Base-by-base conservation (phyloP, 768 basidiomycete species). In the Podaxis sp. region DNA sequence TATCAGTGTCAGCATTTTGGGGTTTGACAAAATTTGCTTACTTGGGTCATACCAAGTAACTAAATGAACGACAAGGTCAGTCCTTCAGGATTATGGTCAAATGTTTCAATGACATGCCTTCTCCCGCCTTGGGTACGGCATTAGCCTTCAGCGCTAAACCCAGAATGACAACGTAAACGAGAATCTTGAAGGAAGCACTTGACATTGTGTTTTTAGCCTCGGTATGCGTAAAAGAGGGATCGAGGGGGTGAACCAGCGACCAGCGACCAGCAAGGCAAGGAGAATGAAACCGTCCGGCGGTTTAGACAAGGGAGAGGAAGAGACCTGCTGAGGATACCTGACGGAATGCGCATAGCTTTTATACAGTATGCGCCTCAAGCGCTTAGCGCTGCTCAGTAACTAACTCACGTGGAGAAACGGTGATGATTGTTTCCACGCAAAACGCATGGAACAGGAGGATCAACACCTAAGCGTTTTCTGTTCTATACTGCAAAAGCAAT, bases 21-120 rank as follows among this genome's bases (percentile, higher is more conserved):
- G 19, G 15, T 2, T 22, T 4, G 22, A 12, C 19, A 24, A 24
- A 19, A 2, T 15, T 9, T 19, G 36, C 42, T 51, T 49, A 59
- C 57, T 33, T 15, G 57, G 57, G n/a, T 59, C 57, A 51, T 59
- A 59, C 15, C 9, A 59, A 15, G 57, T 59, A 30, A 59, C 57
- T 59, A 11, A 17, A 22, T 17, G 17, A 30, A 13, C 17, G 38
- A 17, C 12, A 22, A 51, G 49, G 24, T 51, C 24, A 51, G 22
- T 51, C 26, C 49, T 24, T 51, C 9, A 19, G 4, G n/a, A 46
- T 33, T 8, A 13, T 24, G 3, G 19, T 28, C 24, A 26, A 15
- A 5, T 33, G 33, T 44, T 28, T 9, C 22, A 22, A 15, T 17
- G 4, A 51, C 57, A 30, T 59, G 22, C 57, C 33, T 33, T 48